Evolutionary conservation across 768 basidiomycete genomes (phyloP), one percentile per base, ranked within the genome.

Genomic region (Tricholoma bakamatsutake): DNA sequence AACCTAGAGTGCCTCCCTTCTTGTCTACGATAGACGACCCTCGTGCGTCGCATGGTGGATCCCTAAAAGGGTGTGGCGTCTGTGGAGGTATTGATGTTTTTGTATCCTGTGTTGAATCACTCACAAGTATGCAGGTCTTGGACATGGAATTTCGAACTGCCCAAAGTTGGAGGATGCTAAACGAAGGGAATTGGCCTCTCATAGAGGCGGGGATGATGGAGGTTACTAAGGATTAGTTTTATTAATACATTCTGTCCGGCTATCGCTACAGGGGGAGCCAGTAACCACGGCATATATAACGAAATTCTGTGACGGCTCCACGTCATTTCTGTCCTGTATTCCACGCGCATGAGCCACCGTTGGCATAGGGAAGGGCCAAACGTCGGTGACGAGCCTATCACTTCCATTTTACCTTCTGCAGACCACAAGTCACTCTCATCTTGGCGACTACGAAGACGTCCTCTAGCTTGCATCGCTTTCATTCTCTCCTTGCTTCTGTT

Each of bases 91-190:
- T 51, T 76, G 68, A 15, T 31, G 28, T 5, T 3, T 30, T 17
- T 17, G 11, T 17, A 9, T 48, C 28, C 35, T 37, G 11, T 40
- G 37, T 15, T 27, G 39, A 31, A 53, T 37, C 27, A 13, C 54
- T 56, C 15, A 54, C 28, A 55, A 52, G 37, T 50, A 42, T 55
- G n/a, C 64, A 90, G 90, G 94, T 68, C 83, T 99, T 55, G 97
- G 96, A 15, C 97, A 99, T 63, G 85, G 84, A 21, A 90, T 98
- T 54, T 85, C 88, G 7, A 95, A 95, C 65, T 99, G 97, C 66
- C 97, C 97, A 17, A 99, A 98, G 71, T 75, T 97, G 59, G 95
- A 98, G 71, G 97, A 99, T 61, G 81, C 85, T 0, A 93, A 97
- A 66, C 77, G 95, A 51, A 74, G 97, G 63, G 88, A 90, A 69